Conservation (phyloP, 2,329 filamentous ascomycete genomes). For the Xylaria sp. region DNA sequence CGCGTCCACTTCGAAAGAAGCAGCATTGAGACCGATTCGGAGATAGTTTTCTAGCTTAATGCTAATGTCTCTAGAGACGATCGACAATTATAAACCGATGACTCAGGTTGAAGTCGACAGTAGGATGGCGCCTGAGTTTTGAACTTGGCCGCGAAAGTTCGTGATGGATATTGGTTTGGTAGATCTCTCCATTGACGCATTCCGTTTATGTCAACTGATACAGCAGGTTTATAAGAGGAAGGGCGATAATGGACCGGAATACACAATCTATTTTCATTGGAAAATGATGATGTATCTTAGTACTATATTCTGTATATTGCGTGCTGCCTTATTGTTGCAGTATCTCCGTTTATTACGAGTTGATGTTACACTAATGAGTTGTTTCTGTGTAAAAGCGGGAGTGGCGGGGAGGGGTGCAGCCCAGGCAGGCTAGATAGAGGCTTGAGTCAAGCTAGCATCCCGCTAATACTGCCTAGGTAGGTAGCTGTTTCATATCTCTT, state of each 20-base stretch:
- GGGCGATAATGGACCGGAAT: not conserved
- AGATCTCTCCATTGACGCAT: not conserved
- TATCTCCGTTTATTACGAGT: not conserved
- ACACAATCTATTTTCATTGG: not conserved
- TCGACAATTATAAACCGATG: conserved; percentile 48
- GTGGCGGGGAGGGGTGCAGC: too few species aligned
- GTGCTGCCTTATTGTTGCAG: not conserved
- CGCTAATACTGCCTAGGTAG: too few species aligned
- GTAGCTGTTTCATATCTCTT: too few species aligned
- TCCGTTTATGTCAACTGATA: not conserved
- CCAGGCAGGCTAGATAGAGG: not conserved
- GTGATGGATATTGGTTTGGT: conserved; percentile 47
- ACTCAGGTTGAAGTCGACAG: conserved; percentile 34
- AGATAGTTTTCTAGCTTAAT: not conserved
- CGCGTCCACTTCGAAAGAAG: not conserved
- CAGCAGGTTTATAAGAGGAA: not conserved
- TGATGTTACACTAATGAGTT: not conserved
- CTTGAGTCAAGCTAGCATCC: too few species aligned
- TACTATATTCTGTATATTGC: not conserved
- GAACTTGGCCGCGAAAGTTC: conserved; percentile 46
- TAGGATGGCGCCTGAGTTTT: conserved; percentile 47
- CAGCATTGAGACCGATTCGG: not conserved
- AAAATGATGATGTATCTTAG: not conserved
- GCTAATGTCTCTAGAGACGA: conserved; percentile 43
- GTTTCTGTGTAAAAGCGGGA: not conserved